phyloP scores from a whole-genome alignment of 257 asterid species.

The Nicotiana benthamiana region DNA sequence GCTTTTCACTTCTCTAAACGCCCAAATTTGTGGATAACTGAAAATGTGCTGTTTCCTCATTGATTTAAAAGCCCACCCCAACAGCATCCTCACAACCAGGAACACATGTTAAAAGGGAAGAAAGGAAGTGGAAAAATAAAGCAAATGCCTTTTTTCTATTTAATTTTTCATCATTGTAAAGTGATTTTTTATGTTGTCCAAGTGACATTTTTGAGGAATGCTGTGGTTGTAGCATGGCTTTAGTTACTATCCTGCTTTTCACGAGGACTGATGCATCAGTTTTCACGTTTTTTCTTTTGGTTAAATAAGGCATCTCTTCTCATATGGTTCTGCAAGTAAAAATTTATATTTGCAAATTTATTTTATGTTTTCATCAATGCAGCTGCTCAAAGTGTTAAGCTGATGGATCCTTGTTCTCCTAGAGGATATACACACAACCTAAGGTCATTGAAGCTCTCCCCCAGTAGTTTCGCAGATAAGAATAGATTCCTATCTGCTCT shows the following conservation, averaged over 20 bases:
- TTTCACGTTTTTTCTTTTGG: neutral
- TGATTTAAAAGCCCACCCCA: neutral
- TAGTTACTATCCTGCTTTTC: neutral
- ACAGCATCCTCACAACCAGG: neutral
- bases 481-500: slow-evolving; percentile 35
- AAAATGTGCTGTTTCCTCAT: neutral
- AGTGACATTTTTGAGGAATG: neutral
- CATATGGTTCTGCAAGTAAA: neutral
- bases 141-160: neutral
- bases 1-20: neutral
- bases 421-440: slow-evolving; percentile 53
- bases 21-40: neutral
- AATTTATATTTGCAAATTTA: neutral
- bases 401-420: slow-evolving; percentile 85
- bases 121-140: neutral
- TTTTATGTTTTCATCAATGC: slow-evolving; percentile 26
- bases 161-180: neutral
- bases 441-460: slow-evolving; percentile 38
- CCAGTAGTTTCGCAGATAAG: slow-evolving; percentile 39
- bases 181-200: neutral
- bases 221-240: neutral
- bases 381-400: slow-evolving; percentile 46
- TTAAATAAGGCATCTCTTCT: neutral
- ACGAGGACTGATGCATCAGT: neutral
- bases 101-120: neutral